These are phyloP conservation scores for Hypoxylon sp. DNA, from an alignment of 2,329 filamentous ascomycete species.

Conservation along the genomic window DNA sequence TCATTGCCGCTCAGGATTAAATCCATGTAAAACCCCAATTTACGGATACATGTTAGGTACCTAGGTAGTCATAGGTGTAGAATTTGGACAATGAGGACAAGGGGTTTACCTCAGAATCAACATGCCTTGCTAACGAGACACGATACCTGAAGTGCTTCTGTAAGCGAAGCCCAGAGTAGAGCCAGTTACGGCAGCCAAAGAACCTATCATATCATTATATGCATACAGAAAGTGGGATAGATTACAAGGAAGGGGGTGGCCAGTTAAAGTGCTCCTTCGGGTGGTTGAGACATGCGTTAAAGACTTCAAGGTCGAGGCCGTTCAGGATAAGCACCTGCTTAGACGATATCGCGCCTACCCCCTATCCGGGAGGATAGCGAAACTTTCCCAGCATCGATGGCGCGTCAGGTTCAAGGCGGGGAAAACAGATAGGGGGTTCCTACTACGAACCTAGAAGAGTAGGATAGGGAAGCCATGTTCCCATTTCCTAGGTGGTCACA, in stretches of 20 bases:
- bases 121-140: no score
- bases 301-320: background rate
- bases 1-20: no score
- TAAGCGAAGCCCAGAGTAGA: background rate
- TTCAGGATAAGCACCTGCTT: background rate
- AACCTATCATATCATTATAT: background rate
- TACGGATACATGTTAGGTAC: no score
- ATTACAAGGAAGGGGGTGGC: background rate
- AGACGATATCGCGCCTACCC: background rate
- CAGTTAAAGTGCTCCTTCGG: background rate
- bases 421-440: background rate
- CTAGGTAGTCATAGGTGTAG: no score
- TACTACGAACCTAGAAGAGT: slow-evolving; percentile 11
- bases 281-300: background rate
- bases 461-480: slow-evolving; percentile 3
- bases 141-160: background rate
- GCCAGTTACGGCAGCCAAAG: no score
- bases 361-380: background rate
- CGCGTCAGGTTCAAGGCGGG: background rate
- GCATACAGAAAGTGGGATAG: background rate
- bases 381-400: background rate
- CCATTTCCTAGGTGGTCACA: slow-evolving; percentile 4
- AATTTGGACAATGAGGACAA: no score
- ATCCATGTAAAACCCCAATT: no score
- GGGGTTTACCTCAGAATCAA: no score